Percentiles rank a stretch among this genome's conserved stretches.
phyloP scores from a whole-genome alignment of 2,329 filamentous ascomycete genomes.

The Juglanconis oblonga region DNA sequence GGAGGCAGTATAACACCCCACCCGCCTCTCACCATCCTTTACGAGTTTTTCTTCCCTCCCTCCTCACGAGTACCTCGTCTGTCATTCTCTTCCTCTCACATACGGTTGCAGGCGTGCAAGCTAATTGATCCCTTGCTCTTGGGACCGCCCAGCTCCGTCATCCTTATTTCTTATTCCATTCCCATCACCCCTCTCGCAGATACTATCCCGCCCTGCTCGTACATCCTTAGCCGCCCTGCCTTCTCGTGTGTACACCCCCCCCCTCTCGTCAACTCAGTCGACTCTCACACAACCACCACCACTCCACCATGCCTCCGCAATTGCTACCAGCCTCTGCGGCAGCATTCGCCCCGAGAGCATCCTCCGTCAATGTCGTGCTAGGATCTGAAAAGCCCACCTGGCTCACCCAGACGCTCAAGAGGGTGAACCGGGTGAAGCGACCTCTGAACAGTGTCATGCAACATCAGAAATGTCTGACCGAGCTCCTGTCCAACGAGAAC shows the following conservation, averaged over 20 bases:
- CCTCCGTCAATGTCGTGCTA: conserved; percentile 91
- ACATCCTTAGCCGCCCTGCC: conserved; percentile 10
- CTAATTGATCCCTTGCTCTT: conserved; percentile 48
- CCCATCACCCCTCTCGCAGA: conserved; percentile 29
- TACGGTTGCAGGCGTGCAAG: conserved; percentile 60
- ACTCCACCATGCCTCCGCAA: conserved; percentile 74
- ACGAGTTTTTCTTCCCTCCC: conserved; percentile 42
- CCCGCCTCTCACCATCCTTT: conserved; percentile 42
- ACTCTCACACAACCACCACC: conserved; percentile 1
- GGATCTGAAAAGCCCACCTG: conserved; percentile 83
- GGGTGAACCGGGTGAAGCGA: conserved; percentile 94
- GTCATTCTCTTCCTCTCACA: conserved; percentile 56
- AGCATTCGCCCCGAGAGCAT: conserved; percentile 86
- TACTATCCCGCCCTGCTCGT: conserved; percentile 32
- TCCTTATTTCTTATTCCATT: conserved; percentile 39
- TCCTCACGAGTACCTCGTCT: conserved; percentile 58
- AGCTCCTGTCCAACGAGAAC: conserved; percentile 83
- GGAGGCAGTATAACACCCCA: conserved; percentile 44
- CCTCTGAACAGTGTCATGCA: conserved; percentile 96
- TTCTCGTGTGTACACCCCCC: conserved; percentile 18
- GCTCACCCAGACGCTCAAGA: conserved; percentile 94
- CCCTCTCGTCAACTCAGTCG: conserved; percentile 12
- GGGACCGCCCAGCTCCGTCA: conserved; percentile 53
- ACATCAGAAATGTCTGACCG: conserved; percentile 91
- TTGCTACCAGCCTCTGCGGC: conserved; percentile 92